phyloP scores from a whole-genome alignment of 1,284 basidiomycete genomes.

The Wolfiporia cocos region DNA sequence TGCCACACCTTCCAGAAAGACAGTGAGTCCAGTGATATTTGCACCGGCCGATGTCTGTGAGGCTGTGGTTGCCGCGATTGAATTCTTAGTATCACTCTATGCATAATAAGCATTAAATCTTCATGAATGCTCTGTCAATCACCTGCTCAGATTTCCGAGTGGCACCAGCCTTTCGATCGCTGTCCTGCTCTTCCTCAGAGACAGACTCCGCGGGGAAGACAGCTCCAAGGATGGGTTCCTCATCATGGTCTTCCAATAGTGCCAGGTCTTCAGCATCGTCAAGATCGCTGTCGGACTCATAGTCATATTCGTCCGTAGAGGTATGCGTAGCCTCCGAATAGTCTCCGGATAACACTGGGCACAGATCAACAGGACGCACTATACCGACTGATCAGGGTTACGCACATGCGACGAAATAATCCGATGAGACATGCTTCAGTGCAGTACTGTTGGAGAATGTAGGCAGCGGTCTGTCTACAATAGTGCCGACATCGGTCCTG shows the following conservation, averaged over 20 bases:
- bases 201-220: too few species aligned
- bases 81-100: too few species aligned
- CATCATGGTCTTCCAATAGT: background rate
- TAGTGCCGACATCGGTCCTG: conserved; percentile 5
- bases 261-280: background rate
- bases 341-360: background rate
- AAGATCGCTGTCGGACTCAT: conserved; percentile 10
- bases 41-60: too few species aligned
- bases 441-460: conserved; percentile 16
- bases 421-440: conserved; percentile 7
- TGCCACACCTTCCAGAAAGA: too few species aligned
- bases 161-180: too few species aligned
- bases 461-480: conserved; percentile 7
- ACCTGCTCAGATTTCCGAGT: too few species aligned
- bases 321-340: too few species aligned
- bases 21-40: too few species aligned
- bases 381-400: background rate
- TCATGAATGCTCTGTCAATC: too few species aligned
- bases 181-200: too few species aligned
- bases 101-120: too few species aligned
- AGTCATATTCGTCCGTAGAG: conserved; percentile 5
- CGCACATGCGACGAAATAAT: conserved; percentile 11
- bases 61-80: too few species aligned
- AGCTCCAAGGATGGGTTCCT: background rate
- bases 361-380: background rate